phyloP scores from a whole-genome alignment of 441 rosid species.

The Pelargonium cotyledonis region DNA sequence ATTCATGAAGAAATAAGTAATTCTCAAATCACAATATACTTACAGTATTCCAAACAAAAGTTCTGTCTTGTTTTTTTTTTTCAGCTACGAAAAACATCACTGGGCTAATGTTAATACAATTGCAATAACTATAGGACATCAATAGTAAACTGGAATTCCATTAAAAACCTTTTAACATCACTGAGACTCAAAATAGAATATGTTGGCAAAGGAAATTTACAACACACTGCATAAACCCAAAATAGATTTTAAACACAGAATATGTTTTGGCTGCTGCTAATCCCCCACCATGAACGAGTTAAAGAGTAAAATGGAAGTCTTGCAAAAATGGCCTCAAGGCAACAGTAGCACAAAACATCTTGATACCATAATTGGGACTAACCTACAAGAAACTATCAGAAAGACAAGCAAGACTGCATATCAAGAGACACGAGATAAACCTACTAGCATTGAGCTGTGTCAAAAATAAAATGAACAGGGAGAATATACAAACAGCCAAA shows the following conservation, averaged over 20 bases:
- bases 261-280: slow-evolving; percentile 3
- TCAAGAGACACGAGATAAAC: not conserved
- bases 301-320: not conserved
- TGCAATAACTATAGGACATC: not conserved
- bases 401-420: slow-evolving; percentile 2
- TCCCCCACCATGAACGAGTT: not conserved
- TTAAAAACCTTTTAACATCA: slow-evolving; percentile 5
- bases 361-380: not conserved
- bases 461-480: not conserved
- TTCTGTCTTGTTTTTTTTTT: not conserved
- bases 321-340: not conserved
- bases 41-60: not conserved
- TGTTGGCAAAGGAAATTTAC: slow-evolving; percentile 1
- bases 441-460: not conserved
- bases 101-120: not conserved
- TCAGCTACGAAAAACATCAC: not conserved
- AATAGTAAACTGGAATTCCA: not conserved
- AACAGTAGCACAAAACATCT: not conserved
- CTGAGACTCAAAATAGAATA: not conserved
- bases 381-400: slow-evolving; percentile 3
- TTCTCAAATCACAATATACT: not conserved
- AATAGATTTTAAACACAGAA: not conserved
- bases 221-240: not conserved
- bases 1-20: not conserved
- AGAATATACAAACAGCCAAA: not conserved